Percentiles rank a stretch among this genome's conserved stretches.
Evolutionary conservation across 2,329 filamentous ascomycete species (phyloP).

Genomic region (Botrytis hyacinthi): DNA sequence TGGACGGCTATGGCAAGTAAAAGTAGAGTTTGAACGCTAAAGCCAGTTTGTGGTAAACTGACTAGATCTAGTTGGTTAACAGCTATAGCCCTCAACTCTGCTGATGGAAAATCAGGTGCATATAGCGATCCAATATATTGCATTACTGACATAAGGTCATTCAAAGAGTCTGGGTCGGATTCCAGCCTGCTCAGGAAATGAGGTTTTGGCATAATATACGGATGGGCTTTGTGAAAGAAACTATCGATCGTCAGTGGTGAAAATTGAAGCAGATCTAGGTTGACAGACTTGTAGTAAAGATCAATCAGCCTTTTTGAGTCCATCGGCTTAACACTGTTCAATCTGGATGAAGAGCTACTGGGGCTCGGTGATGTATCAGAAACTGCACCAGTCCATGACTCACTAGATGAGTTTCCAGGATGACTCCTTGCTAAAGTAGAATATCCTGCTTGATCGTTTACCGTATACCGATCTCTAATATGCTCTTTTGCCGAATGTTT

Average conservation of each 20-base stretch:
- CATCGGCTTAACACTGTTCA: conserved; percentile 21
- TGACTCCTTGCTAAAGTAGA: neutral
- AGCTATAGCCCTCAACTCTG: conserved; percentile 38
- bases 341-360: conserved; percentile 24
- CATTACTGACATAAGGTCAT: conserved; percentile 37
- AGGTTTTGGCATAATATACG: conserved; percentile 40
- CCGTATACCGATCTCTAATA: conserved; percentile 16
- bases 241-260: conserved; percentile 33
- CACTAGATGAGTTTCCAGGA: conserved; percentile 17
- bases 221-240: conserved; percentile 41
- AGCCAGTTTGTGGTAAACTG: conserved; percentile 35
- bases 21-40: conserved; percentile 42
- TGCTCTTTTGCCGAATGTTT: conserved; percentile 23
- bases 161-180: conserved; percentile 39
- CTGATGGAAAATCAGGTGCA: conserved; percentile 35
- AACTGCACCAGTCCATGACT: conserved; percentile 24
- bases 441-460: conserved; percentile 7
- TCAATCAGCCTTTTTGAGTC: conserved; percentile 31
- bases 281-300: conserved; percentile 32
- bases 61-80: conserved; percentile 31
- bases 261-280: conserved; percentile 1
- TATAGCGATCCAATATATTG: conserved; percentile 44
- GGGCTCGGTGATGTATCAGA: conserved; percentile 28
- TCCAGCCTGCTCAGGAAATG: conserved; percentile 39
- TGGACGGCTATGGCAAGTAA: conserved; percentile 42